Conservation (phyloP, 306 rosid species). For the Sechiopsis laciniata region DNA sequence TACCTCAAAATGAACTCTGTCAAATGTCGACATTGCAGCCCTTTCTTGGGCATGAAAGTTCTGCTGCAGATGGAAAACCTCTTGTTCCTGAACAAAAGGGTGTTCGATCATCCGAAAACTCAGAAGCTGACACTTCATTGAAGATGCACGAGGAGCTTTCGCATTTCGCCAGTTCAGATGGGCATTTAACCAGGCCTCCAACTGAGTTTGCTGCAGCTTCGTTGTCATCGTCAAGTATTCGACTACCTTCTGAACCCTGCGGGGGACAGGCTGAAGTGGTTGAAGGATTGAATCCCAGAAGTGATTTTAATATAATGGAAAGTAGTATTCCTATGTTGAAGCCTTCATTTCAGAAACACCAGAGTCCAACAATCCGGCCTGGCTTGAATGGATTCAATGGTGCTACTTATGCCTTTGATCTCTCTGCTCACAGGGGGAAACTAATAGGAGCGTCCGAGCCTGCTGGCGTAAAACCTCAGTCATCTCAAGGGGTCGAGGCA, state of each 20-base stretch:
- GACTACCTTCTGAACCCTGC: slow-evolving; percentile 23
- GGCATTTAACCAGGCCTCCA: slow-evolving; percentile 27
- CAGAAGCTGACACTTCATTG: slow-evolving; percentile 26
- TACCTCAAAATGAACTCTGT: slow-evolving; percentile 20
- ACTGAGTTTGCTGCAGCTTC: slow-evolving; percentile 28
- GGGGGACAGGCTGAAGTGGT: slow-evolving; percentile 29
- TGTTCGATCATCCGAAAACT: slow-evolving; percentile 28
- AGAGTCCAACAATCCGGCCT: slow-evolving; percentile 26
- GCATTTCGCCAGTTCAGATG: slow-evolving; percentile 23
- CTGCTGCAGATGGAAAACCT: slow-evolving; percentile 24
- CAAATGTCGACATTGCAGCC: slow-evolving; percentile 29
- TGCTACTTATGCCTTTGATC: slow-evolving; percentile 30
- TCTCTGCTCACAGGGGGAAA: slow-evolving; percentile 41
- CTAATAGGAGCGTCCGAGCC: slow-evolving; percentile 30
- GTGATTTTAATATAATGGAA: slow-evolving; percentile 28
- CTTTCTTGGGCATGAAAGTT: slow-evolving; percentile 23
- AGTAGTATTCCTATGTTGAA: slow-evolving; percentile 34
- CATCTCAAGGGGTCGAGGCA: slow-evolving; percentile 33
- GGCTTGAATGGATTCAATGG: slow-evolving; percentile 44
- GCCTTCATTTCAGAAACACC: slow-evolving; percentile 34
- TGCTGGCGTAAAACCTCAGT: slow-evolving; percentile 31
- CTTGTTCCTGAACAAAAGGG: slow-evolving; percentile 25
- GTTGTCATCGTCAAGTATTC: slow-evolving; percentile 21
- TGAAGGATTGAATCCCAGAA: slow-evolving; percentile 31
- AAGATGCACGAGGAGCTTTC: slow-evolving; percentile 30